Evolutionary conservation across 352 stramenopile genomes (phyloP).

Genomic region (Globisporangium sylvaticum): DNA sequence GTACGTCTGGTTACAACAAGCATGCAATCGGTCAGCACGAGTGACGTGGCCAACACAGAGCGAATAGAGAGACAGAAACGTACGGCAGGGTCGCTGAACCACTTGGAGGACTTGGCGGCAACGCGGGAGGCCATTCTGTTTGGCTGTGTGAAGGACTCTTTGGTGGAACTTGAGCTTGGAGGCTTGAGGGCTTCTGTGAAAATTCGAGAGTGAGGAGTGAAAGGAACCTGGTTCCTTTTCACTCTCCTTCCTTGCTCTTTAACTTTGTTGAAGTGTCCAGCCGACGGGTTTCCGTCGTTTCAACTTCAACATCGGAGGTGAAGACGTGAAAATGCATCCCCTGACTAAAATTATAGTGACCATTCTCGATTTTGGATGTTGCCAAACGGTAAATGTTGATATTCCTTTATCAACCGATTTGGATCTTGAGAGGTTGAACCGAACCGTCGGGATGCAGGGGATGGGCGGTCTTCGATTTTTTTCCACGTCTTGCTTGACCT

Average conservation of each 20-base stretch:
- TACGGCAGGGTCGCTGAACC: constrained; percentile 41
- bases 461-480: constrained; percentile 2
- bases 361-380: too few species aligned
- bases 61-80: not conserved
- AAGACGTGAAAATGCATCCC: not conserved
- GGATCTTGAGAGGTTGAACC: not conserved
- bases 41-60: not conserved
- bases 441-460: constrained; percentile 2
- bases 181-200: not conserved
- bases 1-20: constrained; percentile 32
- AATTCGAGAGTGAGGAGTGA: constrained; percentile 2
- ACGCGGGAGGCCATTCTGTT: constrained; percentile 32
- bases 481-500: not conserved
- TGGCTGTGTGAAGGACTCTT: not conserved
- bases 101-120: constrained; percentile 36
- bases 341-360: not conserved
- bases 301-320: constrained; percentile 4
- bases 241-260: not conserved
- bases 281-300: not conserved
- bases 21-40: not conserved
- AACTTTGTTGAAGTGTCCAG: too few species aligned
- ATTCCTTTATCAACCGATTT: not conserved
- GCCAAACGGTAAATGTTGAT: not conserved
- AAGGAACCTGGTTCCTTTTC: not conserved
- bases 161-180: not conserved